phyloP scores from a whole-genome alignment of 2,329 filamentous ascomycete species.

The Pseudopithomyces maydicus region DNA sequence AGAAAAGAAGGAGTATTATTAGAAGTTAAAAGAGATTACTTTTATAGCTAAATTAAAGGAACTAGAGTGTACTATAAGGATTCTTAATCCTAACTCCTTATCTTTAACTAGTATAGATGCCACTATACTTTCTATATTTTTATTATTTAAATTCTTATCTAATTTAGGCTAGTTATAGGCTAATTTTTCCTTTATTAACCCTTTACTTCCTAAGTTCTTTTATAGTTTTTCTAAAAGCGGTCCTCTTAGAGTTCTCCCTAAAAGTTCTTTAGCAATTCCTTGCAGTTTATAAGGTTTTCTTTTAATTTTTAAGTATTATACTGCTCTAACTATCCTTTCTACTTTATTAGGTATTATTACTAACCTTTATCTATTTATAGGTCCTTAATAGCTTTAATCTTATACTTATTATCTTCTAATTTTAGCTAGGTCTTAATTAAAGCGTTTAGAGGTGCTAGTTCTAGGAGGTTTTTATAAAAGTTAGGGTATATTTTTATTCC shows the following conservation, averaged over 20 bases:
- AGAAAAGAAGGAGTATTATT: too few species aligned
- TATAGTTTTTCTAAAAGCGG: too few species aligned
- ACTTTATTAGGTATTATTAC: constrained; percentile 7
- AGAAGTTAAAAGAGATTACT: too few species aligned
- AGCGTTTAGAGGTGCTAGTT: background rate
- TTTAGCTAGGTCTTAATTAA: background rate
- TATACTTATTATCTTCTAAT: constrained; percentile 2
- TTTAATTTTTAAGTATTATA: constrained; percentile 4
- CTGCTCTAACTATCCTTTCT: background rate
- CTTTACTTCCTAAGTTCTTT: background rate
- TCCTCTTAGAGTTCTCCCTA: too few species aligned
- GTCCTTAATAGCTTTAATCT: background rate
- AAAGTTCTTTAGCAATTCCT: background rate
- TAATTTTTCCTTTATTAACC: background rate
- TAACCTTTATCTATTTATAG: constrained; percentile 5
- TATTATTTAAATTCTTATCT: background rate
- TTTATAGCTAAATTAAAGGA: background rate
- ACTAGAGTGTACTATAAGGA: background rate
- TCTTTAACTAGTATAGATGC: too few species aligned
- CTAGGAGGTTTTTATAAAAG: background rate
- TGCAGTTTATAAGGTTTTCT: background rate
- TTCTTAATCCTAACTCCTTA: too few species aligned
- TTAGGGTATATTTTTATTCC: background rate
- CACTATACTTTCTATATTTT: background rate
- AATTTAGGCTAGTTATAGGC: background rate